phyloP scores from a whole-genome alignment of 257 asterid species.

The Leptodermis oblonga region DNA sequence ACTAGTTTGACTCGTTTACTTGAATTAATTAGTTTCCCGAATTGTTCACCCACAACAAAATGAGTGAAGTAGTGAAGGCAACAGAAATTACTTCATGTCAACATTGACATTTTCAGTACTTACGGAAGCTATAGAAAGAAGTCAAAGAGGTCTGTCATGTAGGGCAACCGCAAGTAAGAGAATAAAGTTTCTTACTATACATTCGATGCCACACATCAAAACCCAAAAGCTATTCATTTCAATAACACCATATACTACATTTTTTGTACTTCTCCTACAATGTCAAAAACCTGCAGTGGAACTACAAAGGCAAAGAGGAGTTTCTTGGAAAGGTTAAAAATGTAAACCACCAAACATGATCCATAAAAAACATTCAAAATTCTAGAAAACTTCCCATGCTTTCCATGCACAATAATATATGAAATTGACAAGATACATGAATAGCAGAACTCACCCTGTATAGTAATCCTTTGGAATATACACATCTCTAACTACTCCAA shows the following conservation, averaged over 20 bases:
- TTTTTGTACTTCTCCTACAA: neutral
- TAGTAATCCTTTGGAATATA: conserved; percentile 33
- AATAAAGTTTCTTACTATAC: neutral
- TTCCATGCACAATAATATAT: neutral
- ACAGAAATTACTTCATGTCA: neutral
- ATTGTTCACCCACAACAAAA: neutral
- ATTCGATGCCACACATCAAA: neutral
- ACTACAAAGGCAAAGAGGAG: neutral
- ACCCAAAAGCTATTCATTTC: neutral
- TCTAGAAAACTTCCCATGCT: neutral
- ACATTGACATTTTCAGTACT: neutral
- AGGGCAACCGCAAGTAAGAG: neutral
- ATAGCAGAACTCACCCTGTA: conserved; percentile 24
- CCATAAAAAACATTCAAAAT: neutral
- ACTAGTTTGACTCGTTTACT: neutral
- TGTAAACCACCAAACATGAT: neutral
- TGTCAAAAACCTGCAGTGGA: neutral
- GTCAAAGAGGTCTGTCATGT: neutral
- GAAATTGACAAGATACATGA: neutral
- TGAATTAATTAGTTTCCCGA: neutral
- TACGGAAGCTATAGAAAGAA: neutral
- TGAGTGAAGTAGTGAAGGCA: too few relatives aligned
- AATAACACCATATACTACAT: neutral
- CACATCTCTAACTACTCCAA: conserved; percentile 32
- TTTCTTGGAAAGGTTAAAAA: neutral